Evolutionary conservation across 192 early-diverging fungal species (phyloP), one percentile per base, ranked within the genome.

Genomic region (Coemansia furcata): DNA sequence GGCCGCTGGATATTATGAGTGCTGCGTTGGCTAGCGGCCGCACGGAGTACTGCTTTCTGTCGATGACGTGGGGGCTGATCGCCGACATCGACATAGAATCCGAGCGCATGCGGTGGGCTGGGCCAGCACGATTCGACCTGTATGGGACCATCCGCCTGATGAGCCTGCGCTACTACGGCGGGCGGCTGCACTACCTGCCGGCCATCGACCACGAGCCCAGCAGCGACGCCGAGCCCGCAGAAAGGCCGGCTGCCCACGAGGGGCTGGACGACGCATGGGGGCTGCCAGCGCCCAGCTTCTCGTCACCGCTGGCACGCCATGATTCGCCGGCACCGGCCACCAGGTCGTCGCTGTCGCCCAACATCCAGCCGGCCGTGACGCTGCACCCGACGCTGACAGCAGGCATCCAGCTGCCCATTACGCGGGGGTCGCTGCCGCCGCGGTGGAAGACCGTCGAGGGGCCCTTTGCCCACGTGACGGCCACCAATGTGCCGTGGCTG

Each of bases 401-500:
- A 5, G 79, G 74, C 12, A 73, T 82, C 58, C 63, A 72, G 47
- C 65, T 82, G 29, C 79, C 79, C 3, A 62, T 82, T 11, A 58
- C 58, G 5, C 49, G 60, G 32, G 71, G 71, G 0, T 73, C 71
- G 65, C 70, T 76, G 69, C 73, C 74, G 42, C 78, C 76, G 54
- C 76, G 69, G n/a, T 88, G 81, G 82, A 76, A 77, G 42, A 84
- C 82, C 4, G 66, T 86, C 40, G 75, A 85, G 37, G 85, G 84
- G 0, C 81, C 87, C 10, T 84, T 82, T 67, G 67, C 77, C 67
- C 69, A 84, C 52, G 63, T 89, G 6, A 76, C 82, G 19, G 86
- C 87, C 19, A 84, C 82, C 49, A 91, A 88, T 68, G 76, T 87
- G 37, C 76, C 89, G 2, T 91, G 86, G 86, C 78, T 91, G 19